These are phyloP conservation scores for Acer campestre DNA, from an alignment of 345 rosid genomes.

Conservation along the genomic window DNA sequence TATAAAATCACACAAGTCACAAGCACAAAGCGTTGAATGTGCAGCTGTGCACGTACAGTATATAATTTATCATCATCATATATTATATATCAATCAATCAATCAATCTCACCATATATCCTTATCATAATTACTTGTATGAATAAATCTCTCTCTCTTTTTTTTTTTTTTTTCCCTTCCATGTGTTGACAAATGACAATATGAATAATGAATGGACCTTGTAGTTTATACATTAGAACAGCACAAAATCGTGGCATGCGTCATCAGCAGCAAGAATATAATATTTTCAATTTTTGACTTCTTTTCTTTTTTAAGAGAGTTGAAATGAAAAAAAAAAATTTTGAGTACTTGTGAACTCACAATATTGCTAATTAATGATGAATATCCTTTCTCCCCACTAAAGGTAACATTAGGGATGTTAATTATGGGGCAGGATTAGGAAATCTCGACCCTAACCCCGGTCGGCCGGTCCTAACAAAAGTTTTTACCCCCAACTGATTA, in stretches of 20 bases:
- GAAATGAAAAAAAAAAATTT: too few species aligned
- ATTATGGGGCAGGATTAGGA: too few species aligned
- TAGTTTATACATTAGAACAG: not conserved
- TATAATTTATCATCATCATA: not conserved
- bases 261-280: not conserved
- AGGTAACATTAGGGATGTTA: not conserved
- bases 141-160: not conserved
- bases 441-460: too few species aligned
- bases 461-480: too few species aligned
- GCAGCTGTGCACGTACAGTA: too few species aligned
- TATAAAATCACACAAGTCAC: not conserved
- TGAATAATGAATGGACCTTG: not conserved
- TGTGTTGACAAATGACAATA: conserved; percentile 18
- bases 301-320: too few species aligned
- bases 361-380: not conserved
- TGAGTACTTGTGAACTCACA: not conserved
- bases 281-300: not conserved
- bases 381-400: not conserved
- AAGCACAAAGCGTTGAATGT: not conserved
- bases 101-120: not conserved
- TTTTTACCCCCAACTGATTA: too few species aligned
- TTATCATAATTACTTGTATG: conserved; percentile 11
- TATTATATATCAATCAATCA: not conserved
- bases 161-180: too few species aligned
- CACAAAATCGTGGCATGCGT: not conserved